Percentiles rank a stretch among this genome's conserved stretches.
phyloP scores from a whole-genome alignment of 1,139 yeast species.

The Sugiyamaella xylanicola region DNA sequence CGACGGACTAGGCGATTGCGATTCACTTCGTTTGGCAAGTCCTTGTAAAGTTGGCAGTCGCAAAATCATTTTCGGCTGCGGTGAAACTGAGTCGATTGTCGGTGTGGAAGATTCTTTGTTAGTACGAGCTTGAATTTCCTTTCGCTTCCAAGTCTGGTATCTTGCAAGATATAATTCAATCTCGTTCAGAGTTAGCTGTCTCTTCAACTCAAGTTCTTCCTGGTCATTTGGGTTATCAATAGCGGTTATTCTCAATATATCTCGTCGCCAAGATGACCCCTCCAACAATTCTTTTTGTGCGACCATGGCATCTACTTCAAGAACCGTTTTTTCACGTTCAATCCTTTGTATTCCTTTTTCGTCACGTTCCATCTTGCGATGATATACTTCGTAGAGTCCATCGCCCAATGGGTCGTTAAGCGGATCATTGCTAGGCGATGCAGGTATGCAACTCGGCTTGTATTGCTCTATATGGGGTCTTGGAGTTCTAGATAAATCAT shows the following conservation, averaged over 20 bases:
- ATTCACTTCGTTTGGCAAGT: not conserved
- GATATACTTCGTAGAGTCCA: conserved; percentile 52
- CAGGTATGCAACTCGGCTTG: not conserved
- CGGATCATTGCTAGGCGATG: not conserved
- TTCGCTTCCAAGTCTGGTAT: conserved; percentile 49
- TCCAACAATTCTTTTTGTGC: conserved; percentile 50
- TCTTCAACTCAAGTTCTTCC: conserved; percentile 54
- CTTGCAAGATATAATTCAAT: conserved; percentile 52
- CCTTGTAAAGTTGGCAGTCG: conserved; percentile 14
- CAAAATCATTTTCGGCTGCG: conserved; percentile 14
- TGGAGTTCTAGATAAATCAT: not conserved
- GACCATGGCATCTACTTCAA: conserved; percentile 55
- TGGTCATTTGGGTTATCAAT: conserved; percentile 51
- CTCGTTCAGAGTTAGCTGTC: conserved; percentile 54
- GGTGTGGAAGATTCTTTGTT: not conserved
- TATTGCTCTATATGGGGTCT: conserved; percentile 7
- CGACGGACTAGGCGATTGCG: not conserved
- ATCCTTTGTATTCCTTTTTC: conserved; percentile 63
- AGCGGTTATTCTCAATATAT: conserved; percentile 56
- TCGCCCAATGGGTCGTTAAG: conserved; percentile 52
- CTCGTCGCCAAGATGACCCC: conserved; percentile 58
- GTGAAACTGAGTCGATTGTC: not conserved
- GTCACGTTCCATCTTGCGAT: conserved; percentile 64
- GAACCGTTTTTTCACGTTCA: conserved; percentile 54
- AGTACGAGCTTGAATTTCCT: conserved; percentile 32